Conservation (phyloP, 129 eudicot species). For the Escallonia rubra region DNA sequence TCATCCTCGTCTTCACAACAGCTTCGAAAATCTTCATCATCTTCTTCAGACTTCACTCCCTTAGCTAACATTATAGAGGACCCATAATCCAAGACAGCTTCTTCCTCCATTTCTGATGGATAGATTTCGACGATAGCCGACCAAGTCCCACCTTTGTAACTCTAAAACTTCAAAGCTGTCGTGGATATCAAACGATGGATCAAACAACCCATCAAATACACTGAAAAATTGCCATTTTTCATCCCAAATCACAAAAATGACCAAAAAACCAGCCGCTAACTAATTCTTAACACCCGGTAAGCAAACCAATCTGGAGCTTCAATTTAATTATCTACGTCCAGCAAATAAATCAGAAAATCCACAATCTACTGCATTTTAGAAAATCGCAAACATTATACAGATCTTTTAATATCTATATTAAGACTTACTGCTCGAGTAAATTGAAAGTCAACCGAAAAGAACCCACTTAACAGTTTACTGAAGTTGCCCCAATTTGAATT, state of each 20-base stretch:
- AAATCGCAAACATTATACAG: neutral
- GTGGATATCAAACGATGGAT: constrained; percentile 7
- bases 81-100: neutral
- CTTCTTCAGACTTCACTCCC: constrained; percentile 50
- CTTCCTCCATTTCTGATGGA: constrained; percentile 24
- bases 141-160: constrained; percentile 11
- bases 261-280: constrained; percentile 5
- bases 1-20: constrained; percentile 87
- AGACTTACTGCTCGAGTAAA: neutral
- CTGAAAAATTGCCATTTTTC: neutral
- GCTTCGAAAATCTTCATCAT: constrained; percentile 88
- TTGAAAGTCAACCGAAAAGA: neutral
- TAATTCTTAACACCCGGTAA: neutral
- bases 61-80: neutral
- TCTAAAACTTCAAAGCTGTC: constrained; percentile 9
- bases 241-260: constrained; percentile 3
- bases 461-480: neutral
- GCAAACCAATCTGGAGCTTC: neutral
- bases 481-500: neutral
- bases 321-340: neutral
- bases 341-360: constrained; percentile 8
- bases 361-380: constrained; percentile 1
- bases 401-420: neutral
- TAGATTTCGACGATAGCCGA: constrained; percentile 5
- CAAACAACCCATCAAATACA: constrained; percentile 5